Conservation (phyloP, 2,329 filamentous ascomycete species). For the Neofusicoccum ribis region DNA sequence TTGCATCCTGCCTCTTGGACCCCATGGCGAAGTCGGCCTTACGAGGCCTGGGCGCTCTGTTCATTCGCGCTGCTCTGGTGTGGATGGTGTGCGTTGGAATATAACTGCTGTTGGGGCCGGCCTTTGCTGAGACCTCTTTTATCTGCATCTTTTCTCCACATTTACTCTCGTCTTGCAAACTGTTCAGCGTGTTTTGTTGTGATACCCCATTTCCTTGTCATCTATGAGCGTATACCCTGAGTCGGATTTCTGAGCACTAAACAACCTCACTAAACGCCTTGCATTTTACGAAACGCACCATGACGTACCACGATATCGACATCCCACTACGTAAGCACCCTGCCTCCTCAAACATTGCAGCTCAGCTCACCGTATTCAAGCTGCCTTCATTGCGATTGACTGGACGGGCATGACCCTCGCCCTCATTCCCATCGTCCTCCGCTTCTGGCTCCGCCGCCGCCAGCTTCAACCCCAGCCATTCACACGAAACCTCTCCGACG, state of each 20-base stretch:
- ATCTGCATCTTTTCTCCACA: not conserved
- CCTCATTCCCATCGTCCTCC: constrained; percentile 31
- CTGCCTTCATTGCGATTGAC: constrained; percentile 32
- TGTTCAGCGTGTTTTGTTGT: constrained; percentile 1
- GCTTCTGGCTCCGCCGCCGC: constrained; percentile 26
- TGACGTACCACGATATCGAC: constrained; percentile 12
- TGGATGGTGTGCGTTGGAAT: not conserved
- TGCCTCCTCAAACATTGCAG: too few species aligned
- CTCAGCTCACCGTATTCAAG: constrained; percentile 18
- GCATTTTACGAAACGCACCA: not conserved
- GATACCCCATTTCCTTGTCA: not conserved
- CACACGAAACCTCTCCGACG: constrained; percentile 26
- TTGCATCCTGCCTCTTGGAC: not conserved
- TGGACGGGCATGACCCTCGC: constrained; percentile 31
- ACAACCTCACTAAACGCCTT: not conserved
- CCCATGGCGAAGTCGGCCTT: not conserved
- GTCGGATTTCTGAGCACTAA: not conserved
- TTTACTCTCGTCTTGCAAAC: not conserved
- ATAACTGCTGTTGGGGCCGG: not conserved
- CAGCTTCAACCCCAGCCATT: constrained; percentile 19
- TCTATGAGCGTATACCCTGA: not conserved
- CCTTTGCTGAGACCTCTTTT: not conserved
- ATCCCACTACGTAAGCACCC: constrained; percentile 6
- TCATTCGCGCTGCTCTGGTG: not conserved
- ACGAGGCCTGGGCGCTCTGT: not conserved